phyloP scores from a whole-genome alignment of 2,329 filamentous ascomycete species.

The Pezicula carpinea region DNA sequence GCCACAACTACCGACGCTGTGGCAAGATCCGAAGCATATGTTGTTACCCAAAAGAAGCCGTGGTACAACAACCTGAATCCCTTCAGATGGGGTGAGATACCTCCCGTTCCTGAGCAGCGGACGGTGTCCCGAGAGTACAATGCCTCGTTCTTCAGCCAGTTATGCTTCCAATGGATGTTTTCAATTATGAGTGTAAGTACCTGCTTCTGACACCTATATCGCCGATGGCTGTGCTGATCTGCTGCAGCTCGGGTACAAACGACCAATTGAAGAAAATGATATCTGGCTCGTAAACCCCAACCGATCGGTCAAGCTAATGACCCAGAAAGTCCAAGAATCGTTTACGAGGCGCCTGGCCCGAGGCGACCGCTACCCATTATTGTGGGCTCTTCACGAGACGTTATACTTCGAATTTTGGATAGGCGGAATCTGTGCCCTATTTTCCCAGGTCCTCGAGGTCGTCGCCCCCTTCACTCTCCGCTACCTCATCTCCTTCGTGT shows the following conservation, averaged over 20 bases:
- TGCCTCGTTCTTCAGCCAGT: constrained; percentile 67
- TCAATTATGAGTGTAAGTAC: constrained; percentile 70
- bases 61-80: constrained; percentile 63
- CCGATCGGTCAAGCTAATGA: too few species aligned
- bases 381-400: constrained; percentile 81
- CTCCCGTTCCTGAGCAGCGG: constrained; percentile 50
- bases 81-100: constrained; percentile 52
- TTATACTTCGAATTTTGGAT: constrained; percentile 82
- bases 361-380: constrained; percentile 57
- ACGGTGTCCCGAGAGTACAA: constrained; percentile 61
- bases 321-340: too few species aligned
- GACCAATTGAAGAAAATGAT: too few species aligned
- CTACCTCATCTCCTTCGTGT: constrained; percentile 81
- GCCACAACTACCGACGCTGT: constrained; percentile 48
- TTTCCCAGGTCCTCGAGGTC: constrained; percentile 71
- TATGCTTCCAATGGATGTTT: constrained; percentile 88
- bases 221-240: constrained; percentile 10
- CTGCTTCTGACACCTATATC: constrained; percentile 12
- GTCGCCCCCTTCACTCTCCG: constrained; percentile 80
- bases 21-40: constrained; percentile 35
- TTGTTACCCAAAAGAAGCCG: constrained; percentile 38
- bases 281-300: too few species aligned
- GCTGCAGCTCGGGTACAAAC: too few species aligned
- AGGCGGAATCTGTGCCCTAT: constrained; percentile 72
- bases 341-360: too few species aligned